phyloP scores from a whole-genome alignment of 31 red algal genomes.

The Endocladia muricata region DNA sequence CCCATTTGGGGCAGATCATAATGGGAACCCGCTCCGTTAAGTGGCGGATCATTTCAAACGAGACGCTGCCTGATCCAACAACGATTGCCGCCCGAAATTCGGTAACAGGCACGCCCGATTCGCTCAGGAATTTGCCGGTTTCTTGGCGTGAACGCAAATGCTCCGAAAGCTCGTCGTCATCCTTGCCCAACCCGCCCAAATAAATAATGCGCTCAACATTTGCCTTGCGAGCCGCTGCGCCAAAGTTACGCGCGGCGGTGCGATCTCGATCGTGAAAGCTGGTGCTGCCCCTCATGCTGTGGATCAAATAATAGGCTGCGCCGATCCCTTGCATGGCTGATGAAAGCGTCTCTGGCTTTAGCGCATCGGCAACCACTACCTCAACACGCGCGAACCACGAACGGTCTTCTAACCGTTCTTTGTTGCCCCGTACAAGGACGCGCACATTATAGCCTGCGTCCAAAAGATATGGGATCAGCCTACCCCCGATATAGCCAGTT shows the following conservation, averaged over 20 bases:
- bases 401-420: no score
- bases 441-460: no score
- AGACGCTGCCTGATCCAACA: neutral
- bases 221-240: neutral
- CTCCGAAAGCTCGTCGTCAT: neutral
- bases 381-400: no score
- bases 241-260: neutral
- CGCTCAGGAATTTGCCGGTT: neutral
- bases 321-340: no score
- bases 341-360: no score
- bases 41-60: conserved; percentile 22
- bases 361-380: no score
- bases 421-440: no score
- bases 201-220: neutral
- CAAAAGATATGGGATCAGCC: no score
- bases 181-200: neutral
- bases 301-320: conserved; percentile 24
- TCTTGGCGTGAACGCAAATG: neutral
- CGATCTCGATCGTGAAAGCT: neutral
- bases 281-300: neutral
- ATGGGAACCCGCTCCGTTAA: conserved; percentile 3
- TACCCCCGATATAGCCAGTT: no score
- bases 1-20: conserved; percentile 15
- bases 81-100: conserved; percentile 11
- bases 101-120: neutral